A percentile compares a stretch with the other conserved stretches of the same genome.
Evolutionary conservation across 495 filamentous ascomycete genomes (phyloP).

Genomic region (Podospora didyma): DNA sequence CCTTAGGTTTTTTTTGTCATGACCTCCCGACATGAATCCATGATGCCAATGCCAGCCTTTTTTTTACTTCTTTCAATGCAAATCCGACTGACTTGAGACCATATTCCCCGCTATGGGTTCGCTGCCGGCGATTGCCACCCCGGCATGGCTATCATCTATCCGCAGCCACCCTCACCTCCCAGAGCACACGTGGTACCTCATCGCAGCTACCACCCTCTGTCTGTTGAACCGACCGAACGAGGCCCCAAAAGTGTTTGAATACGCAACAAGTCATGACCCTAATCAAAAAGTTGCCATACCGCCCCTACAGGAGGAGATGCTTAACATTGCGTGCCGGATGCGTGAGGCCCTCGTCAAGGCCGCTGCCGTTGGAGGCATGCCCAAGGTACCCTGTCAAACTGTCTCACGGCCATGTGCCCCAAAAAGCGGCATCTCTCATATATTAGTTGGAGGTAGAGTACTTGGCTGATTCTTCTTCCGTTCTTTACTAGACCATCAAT

Average conservation of each 20-base stretch:
- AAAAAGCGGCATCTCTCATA: no score
- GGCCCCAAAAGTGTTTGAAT: constrained; percentile 43
- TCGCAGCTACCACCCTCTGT: constrained; percentile 48
- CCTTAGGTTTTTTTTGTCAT: no score
- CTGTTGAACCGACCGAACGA: constrained; percentile 52
- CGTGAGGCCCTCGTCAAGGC: constrained; percentile 53
- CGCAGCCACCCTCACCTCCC: constrained; percentile 44
- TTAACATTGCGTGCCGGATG: constrained; percentile 44
- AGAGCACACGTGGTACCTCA: constrained; percentile 48
- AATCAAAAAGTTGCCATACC: background rate
- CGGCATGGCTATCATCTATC: constrained; percentile 42
- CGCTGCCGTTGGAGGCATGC: constrained; percentile 48
- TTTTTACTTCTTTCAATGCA: no score
- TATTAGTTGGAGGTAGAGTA: no score
- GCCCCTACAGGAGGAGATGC: constrained; percentile 30
- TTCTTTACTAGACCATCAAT: constrained; percentile 44
- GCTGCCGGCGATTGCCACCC: constrained; percentile 28
- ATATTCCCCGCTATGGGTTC: constrained; percentile 8
- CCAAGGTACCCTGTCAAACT: no score
- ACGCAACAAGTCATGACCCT: constrained; percentile 34
- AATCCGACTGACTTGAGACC: no score
- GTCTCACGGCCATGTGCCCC: no score
- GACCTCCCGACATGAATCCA: no score
- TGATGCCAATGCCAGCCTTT: no score
- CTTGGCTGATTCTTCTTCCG: background rate